Base-by-base conservation (phyloP, 768 basidiomycete species). In the Neoboletus magnificus region DNA sequence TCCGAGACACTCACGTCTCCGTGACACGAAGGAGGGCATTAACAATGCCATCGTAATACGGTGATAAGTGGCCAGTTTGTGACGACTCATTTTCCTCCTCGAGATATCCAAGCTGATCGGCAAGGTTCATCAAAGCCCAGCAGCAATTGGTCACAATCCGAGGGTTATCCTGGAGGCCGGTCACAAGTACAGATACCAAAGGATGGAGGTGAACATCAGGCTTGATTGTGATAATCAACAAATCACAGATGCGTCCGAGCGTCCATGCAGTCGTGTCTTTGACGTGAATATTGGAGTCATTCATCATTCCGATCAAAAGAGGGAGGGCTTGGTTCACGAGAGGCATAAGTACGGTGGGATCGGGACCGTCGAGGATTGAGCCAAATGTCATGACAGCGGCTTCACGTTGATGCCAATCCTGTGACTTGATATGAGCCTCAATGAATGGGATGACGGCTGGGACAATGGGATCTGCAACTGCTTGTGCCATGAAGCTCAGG, bases 191-290 rank as follows among this genome's bases (percentile, higher is more conserved):
- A 11, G 85, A 80, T 54, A 98, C 76, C 51, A 99, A 78, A 10
- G 86, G 82, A 58, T 90, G 87, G 10, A 99, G 78, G 69, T 97
- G 93, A 2, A 89, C 82, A 61, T 95, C 92, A 2, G 90, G 87
- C 66, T 94, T 90, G 76, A 99, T 94, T 18, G 86, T 84, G 46
- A 81, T 73, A 62, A 95, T 85, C 61, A 98, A 78, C 54, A 92
- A 74, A 66, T 98, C 97, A 67, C 93, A 96, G 60, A 99, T 96
- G 39, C 93, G 80, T 20, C 95, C 95, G 15, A 99, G 80, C 1
- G 97, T 98, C 96, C 96, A 99, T 3, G 97, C 95, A 27, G 92
- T 93, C 1, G 94, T 96, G 70, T 98, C 97, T 73, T 95, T 92
- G 62, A 99, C 96, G 57, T 93, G 89, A 2, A 82, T 44, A 59